A percentile compares a stretch with the other conserved stretches of the same genome.
These are phyloP conservation scores for Boletellus ananiceps DNA, from an alignment of 768 basidiomycete genomes.

Conservation along the genomic window DNA sequence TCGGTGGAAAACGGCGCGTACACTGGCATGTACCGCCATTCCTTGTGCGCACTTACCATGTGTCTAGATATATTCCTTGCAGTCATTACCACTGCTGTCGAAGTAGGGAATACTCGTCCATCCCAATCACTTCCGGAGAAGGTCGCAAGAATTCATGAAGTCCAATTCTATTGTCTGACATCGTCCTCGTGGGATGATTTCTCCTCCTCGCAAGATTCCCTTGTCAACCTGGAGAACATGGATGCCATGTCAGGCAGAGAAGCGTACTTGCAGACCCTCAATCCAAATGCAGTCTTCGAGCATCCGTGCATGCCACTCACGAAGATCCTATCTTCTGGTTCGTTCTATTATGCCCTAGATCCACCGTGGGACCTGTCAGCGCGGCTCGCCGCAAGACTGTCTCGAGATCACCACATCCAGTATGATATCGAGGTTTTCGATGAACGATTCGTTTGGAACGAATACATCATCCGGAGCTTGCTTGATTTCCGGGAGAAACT, in stretches of 20 bases:
- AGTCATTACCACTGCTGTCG: conserved; percentile 69
- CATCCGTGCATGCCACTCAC: conserved; percentile 88
- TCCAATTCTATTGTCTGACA: conserved; percentile 84
- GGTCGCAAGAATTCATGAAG: conserved; percentile 81
- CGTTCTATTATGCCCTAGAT: conserved; percentile 88
- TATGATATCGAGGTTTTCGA: conserved; percentile 64
- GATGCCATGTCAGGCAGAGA: conserved; percentile 44
- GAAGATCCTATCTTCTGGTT: conserved; percentile 87
- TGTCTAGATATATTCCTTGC: conserved; percentile 78
- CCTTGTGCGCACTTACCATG: conserved; percentile 3
- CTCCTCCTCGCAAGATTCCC: conserved; percentile 46
- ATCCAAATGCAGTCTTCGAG: conserved; percentile 57
- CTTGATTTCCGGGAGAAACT: conserved; percentile 84
- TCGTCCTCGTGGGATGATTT: conserved; percentile 83
- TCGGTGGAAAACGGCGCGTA: conserved; percentile 62
- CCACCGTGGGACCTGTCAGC: conserved; percentile 89
- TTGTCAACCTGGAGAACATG: conserved; percentile 50
- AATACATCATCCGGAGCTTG: conserved; percentile 80
- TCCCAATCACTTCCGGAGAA: conserved; percentile 55
- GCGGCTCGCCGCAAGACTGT: conserved; percentile 65
- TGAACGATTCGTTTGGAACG: conserved; percentile 92
- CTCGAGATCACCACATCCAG: conserved; percentile 40
- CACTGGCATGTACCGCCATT: neutral
- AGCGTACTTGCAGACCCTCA: conserved; percentile 39
- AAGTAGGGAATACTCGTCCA: conserved; percentile 67